phyloP scores from a whole-genome alignment of 768 basidiomycete genomes.

The Pulveroboletus frians region DNA sequence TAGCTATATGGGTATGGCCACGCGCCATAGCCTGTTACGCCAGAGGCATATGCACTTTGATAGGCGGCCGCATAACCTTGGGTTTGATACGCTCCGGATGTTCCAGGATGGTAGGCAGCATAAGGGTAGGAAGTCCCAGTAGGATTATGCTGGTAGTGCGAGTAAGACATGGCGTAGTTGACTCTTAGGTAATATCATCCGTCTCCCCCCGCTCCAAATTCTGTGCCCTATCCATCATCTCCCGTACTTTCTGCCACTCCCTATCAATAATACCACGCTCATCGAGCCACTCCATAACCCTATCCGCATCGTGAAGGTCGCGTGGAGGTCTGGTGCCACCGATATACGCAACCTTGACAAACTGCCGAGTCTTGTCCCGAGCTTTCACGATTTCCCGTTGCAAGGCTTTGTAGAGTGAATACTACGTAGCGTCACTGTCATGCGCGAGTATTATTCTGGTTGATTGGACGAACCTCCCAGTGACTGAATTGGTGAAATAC shows the following conservation, averaged over 20 bases:
- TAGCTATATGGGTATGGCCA: constrained; percentile 72
- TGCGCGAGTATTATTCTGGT: background rate
- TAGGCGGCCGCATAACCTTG: constrained; percentile 49
- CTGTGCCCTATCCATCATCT: constrained; percentile 70
- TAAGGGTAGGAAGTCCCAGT: constrained; percentile 62
- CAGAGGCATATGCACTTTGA: constrained; percentile 49
- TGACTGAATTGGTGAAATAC: constrained; percentile 72
- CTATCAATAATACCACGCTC: constrained; percentile 57
- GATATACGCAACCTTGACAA: constrained; percentile 54
- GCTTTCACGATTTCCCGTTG: constrained; percentile 54
- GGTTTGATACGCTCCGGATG: constrained; percentile 40
- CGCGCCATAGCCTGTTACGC: constrained; percentile 60
- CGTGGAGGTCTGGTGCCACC: constrained; percentile 56
- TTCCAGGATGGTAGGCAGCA: constrained; percentile 52
- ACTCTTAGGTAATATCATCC: constrained; percentile 16
- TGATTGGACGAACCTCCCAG: constrained; percentile 63
- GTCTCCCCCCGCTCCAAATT: constrained; percentile 54
- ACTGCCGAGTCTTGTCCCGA: constrained; percentile 39
- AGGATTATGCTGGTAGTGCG: constrained; percentile 34
- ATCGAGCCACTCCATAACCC: constrained; percentile 79
- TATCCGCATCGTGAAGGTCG: constrained; percentile 68
- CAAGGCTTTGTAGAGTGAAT: constrained; percentile 58
- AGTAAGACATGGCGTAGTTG: constrained; percentile 27
- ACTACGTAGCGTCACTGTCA: constrained; percentile 37
- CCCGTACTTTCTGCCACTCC: constrained; percentile 67